Conservation (phyloP, 1,284 basidiomycete species). For the Sparassis latifolia region DNA sequence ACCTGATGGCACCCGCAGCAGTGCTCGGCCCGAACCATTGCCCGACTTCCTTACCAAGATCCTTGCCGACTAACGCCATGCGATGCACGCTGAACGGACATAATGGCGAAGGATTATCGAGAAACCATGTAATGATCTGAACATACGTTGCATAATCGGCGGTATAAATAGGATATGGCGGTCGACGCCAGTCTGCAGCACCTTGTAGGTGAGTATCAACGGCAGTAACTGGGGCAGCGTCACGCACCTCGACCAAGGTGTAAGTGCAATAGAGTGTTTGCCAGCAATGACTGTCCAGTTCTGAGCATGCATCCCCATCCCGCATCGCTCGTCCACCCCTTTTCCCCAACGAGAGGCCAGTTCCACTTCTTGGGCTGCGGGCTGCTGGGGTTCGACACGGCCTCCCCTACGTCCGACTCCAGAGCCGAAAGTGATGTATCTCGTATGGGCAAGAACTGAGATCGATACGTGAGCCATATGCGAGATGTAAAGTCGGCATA, state of each 20-base stretch:
- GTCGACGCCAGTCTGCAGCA: conserved; percentile 73
- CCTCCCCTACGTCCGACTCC: conserved; percentile 25
- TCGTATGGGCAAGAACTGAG: conserved; percentile 78
- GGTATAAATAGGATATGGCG: conserved; percentile 51
- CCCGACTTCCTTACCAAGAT: conserved; percentile 91
- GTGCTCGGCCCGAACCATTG: conserved; percentile 99
- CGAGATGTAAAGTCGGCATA: conserved; percentile 87
- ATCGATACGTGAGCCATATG: conserved; percentile 91
- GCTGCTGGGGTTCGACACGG: conserved; percentile 18
- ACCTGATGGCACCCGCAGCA: conserved; percentile 93
- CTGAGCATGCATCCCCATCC: conserved; percentile 99
- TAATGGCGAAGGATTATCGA: conserved; percentile 85
- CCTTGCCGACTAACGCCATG: conserved; percentile 92
- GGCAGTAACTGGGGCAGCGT: background rate
- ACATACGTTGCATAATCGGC: conserved; percentile 73
- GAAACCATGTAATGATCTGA: conserved; percentile 88
- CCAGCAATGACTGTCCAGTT: conserved; percentile 90
- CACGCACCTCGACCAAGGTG: conserved; percentile 82
- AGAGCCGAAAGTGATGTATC: conserved; percentile 58
- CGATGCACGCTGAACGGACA: conserved; percentile 95
- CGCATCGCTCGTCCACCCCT: conserved; percentile 86
- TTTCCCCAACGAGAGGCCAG: conserved; percentile 52
- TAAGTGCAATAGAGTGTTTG: conserved; percentile 79
- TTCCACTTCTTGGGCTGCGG: conserved; percentile 40
- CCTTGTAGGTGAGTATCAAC: conserved; percentile 2